Evolutionary conservation across 78 protist genomes (phyloP).

Genomic region (Blattamonas nauphoetae): DNA sequence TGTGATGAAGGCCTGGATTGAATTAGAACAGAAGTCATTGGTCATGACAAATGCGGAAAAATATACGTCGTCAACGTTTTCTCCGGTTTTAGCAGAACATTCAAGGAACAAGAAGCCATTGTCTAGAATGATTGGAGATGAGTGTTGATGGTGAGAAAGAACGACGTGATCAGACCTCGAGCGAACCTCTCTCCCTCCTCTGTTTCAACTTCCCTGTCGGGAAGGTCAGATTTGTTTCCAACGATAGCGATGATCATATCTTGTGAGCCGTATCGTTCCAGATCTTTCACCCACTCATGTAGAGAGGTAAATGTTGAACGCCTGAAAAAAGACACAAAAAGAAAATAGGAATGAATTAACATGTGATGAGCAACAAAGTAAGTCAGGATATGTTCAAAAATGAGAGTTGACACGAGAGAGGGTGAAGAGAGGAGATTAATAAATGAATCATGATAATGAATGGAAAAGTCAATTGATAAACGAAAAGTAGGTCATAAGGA

Average conservation of each 20-base stretch:
- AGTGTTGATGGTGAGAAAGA: background rate
- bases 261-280: conserved; percentile 58
- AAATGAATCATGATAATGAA: too few species aligned
- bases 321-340: conserved; percentile 18
- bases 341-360: too few species aligned
- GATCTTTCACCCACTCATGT: conserved; percentile 70
- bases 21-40: too few species aligned
- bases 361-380: too few species aligned
- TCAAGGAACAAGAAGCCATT: conserved; percentile 83
- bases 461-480: background rate
- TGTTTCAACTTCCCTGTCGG: conserved; percentile 52
- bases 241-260: conserved; percentile 86
- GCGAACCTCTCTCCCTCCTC: conserved; percentile 91
- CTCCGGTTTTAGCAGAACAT: conserved; percentile 89
- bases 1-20: too few species aligned
- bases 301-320: conserved; percentile 88
- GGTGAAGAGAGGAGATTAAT: too few species aligned
- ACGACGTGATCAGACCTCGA: background rate
- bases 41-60: background rate
- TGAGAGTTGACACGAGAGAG: too few species aligned
- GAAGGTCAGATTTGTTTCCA: conserved; percentile 91
- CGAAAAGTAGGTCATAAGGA: background rate
- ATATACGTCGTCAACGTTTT: conserved; percentile 77
- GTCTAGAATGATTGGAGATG: conserved; percentile 19
- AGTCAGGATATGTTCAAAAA: too few species aligned